These are phyloP conservation scores for Porcisia deanei DNA, from an alignment of 208 protist genomes.

Conservation along the genomic window DNA sequence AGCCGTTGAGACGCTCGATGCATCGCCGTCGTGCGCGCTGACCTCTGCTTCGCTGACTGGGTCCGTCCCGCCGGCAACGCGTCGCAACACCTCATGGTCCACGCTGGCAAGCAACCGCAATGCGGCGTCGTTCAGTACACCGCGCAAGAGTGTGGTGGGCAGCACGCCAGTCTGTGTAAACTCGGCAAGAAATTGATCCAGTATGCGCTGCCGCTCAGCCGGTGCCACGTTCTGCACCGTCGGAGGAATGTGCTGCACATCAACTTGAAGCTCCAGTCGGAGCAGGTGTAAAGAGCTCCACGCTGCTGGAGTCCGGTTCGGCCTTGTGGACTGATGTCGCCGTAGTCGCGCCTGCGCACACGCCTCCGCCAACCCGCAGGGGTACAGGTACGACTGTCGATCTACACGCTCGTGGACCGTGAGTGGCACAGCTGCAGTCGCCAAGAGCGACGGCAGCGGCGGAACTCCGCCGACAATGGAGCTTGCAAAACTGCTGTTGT, in stretches of 20 bases:
- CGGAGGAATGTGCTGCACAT: constrained; percentile 21
- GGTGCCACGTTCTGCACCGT: constrained; percentile 18
- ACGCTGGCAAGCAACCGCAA: constrained; percentile 34
- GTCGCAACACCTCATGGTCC: constrained; percentile 22
- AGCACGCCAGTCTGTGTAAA: constrained; percentile 27
- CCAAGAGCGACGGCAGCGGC: not conserved
- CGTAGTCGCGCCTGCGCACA: constrained; percentile 23
- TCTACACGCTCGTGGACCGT: constrained; percentile 7
- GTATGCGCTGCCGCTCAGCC: constrained; percentile 11
- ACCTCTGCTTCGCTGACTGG: not conserved
- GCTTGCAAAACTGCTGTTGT: constrained; percentile 14
- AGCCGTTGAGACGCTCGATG: not conserved
- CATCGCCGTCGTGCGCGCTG: not conserved
- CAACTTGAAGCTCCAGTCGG: constrained; percentile 17
- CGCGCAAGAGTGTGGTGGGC: constrained; percentile 22
- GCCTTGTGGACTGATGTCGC: not conserved
- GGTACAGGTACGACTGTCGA: constrained; percentile 24
- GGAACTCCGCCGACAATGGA: not conserved
- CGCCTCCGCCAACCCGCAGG: constrained; percentile 26
- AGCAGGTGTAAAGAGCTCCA: constrained; percentile 24
- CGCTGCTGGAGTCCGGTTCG: not conserved
- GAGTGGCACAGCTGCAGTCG: not conserved
- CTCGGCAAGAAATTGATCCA: constrained; percentile 20
- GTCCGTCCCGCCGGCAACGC: constrained; percentile 18
- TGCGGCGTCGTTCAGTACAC: constrained; percentile 32